phyloP scores from a whole-genome alignment of 805 yeast genomes.

The Pichia kluyveri region DNA sequence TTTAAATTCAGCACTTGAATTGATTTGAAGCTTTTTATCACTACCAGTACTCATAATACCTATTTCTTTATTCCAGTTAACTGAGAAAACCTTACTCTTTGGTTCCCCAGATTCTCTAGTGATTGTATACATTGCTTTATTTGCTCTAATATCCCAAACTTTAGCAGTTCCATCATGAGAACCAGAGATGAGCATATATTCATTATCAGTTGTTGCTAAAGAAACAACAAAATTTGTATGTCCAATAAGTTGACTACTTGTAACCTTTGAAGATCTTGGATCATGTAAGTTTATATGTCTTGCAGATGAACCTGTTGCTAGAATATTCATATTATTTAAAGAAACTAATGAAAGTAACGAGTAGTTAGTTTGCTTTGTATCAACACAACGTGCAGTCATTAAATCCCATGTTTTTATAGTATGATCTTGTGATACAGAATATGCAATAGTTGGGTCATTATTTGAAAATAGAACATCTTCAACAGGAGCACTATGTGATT shows the following conservation, averaged over 20 bases:
- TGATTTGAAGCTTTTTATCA: conserved; percentile 87
- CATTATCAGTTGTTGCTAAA: conserved; percentile 67
- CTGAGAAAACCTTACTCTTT: conserved; percentile 70
- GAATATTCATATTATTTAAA: conserved; percentile 55
- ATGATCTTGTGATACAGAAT: conserved; percentile 94
- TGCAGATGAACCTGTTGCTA: conserved; percentile 96
- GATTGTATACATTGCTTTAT: conserved; percentile 71
- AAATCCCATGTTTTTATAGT: conserved; percentile 95
- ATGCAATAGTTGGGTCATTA: conserved; percentile 70
- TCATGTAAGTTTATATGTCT: conserved; percentile 92
- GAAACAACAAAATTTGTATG: conserved; percentile 87
- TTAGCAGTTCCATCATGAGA: conserved; percentile 94
- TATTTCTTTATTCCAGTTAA: conserved; percentile 69
- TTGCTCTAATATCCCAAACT: conserved; percentile 92
- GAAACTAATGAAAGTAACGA: conserved; percentile 71
- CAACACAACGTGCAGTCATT: conserved; percentile 76
- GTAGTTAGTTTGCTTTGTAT: conserved; percentile 79
- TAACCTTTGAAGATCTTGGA: conserved; percentile 68
- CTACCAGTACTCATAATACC: conserved; percentile 92
- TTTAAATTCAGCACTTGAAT: conserved; percentile 27
- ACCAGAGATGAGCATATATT: conserved; percentile 76
- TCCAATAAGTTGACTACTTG: conserved; percentile 69
- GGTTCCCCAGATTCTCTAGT: conserved; percentile 55
- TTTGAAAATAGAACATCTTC: conserved; percentile 73
- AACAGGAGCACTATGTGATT: conserved; percentile 81